Evolutionary conservation across 441 rosid genomes (phyloP), one percentile per base, ranked within the genome.

Genomic region (Adansonia grandidieri): DNA sequence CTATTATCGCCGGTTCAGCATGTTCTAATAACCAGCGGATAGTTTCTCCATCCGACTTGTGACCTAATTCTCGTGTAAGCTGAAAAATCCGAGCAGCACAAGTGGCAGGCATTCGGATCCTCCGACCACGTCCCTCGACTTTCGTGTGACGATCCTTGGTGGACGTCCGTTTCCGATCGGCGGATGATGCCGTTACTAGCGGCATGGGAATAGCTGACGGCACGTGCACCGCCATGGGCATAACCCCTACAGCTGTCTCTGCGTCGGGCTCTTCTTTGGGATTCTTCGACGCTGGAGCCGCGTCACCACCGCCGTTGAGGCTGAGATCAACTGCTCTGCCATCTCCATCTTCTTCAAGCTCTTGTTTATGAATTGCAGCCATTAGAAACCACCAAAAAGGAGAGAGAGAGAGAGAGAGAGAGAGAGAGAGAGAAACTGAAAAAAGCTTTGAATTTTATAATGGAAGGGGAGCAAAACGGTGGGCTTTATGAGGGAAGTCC

Each of bases 61-160:
- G 91, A 47, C 94, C 92, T 11, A 90, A 83, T 61, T 61, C 65
- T 22, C 65, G 37, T 32, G 94, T 90, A 58, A 90, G 40, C 32
- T 90, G 94, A 75, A 90, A 90, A 56, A 90, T 87, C 78, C 94
- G 84, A 45, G 94, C 92, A 6, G 94, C 94, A 79, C 92, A 89
- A 60, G 94, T 84, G 79, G 92, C 92, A 2, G 94, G 94, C 89
- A 90, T 90, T 77, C 94, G 89, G 82, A 90, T 88, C 86, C 94
- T 86, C 82, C 94, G 84, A 6, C 94, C 92, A 50, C 94, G 83
- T 19, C 94, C 94, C 81, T 90, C 94, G 0, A 90, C 94, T 68
- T 90, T 90, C 17, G 94, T 89, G 77, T 90, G 94, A 14, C 94
- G 92, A 79, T 89, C 94, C 83, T 89, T 88, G 58, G 88, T 84